phyloP scores from a whole-genome alignment of 805 yeast genomes.

The Starmerella roubikii region DNA sequence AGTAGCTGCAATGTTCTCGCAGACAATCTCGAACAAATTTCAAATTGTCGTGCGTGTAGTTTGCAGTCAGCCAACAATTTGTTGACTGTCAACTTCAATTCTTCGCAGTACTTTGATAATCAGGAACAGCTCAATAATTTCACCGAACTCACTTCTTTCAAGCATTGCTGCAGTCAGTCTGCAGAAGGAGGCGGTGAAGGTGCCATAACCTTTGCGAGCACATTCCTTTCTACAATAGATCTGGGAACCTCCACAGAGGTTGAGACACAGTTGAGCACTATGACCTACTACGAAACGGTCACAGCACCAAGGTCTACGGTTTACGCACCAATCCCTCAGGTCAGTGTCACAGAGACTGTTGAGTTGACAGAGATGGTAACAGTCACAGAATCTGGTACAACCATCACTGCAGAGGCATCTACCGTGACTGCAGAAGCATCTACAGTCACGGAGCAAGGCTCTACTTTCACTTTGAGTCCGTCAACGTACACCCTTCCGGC shows the following conservation, averaged over 20 bases:
- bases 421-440: slow-evolving; percentile 4
- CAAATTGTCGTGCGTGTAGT: slow-evolving; percentile 14
- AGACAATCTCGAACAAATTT: slow-evolving; percentile 4
- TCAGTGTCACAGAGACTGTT: too few species aligned
- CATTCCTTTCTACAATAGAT: not conserved
- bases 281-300: slow-evolving; percentile 8
- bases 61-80: slow-evolving; percentile 10
- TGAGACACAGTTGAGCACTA: slow-evolving; percentile 2
- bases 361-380: slow-evolving; percentile 1
- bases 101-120: slow-evolving; percentile 11
- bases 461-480: slow-evolving; percentile 1
- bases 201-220: not conserved
- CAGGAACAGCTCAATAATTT: slow-evolving; percentile 14
- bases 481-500: not conserved
- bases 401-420: slow-evolving; percentile 4
- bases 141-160: slow-evolving; percentile 15
- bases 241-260: slow-evolving; percentile 3
- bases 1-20: slow-evolving; percentile 5
- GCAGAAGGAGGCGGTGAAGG: not conserved
- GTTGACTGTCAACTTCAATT: slow-evolving; percentile 10
- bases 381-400: slow-evolving; percentile 1
- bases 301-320: slow-evolving; percentile 5
- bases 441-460: slow-evolving; percentile 1
- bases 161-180: slow-evolving; percentile 5
- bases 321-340: slow-evolving; percentile 8